phyloP scores from a whole-genome alignment of 768 basidiomycete genomes.

The Pulveroboletus frians region DNA sequence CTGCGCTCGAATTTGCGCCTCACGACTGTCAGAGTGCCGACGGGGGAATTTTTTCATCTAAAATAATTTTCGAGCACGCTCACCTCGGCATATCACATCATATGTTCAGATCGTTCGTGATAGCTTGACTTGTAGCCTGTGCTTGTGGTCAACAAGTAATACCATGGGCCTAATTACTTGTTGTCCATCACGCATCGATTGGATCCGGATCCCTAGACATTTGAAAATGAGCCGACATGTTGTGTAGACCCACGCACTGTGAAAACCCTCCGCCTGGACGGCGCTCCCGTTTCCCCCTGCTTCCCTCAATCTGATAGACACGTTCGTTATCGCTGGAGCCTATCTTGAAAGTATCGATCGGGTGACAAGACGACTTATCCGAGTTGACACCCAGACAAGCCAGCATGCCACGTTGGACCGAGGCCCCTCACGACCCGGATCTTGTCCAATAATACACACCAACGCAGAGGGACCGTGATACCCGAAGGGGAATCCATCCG shows the following conservation, averaged over 20 bases:
- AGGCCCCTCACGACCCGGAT: too few relatives aligned
- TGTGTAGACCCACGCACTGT: too few relatives aligned
- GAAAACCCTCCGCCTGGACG: too few relatives aligned
- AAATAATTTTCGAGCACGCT: neutral
- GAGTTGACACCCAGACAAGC: neutral
- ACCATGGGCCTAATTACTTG: too few relatives aligned
- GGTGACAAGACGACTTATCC: neutral
- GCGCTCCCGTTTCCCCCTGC: too few relatives aligned
- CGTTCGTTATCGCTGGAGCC: neutral
- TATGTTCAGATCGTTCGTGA: too few relatives aligned
- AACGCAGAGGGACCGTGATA: neutral
- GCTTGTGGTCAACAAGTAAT: neutral
- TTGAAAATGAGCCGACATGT: too few relatives aligned
- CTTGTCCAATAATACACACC: conserved; percentile 2
- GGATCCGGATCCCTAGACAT: neutral
- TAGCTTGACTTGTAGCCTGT: neutral
- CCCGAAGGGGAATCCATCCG: too few relatives aligned
- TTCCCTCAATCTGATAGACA: too few relatives aligned
- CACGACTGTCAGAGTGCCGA: too few relatives aligned
- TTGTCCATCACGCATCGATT: neutral
- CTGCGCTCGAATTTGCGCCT: too few relatives aligned
- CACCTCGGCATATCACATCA: neutral
- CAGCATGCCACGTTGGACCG: neutral
- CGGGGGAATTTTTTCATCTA: neutral
- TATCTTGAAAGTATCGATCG: neutral